Percentiles rank a stretch among this genome's conserved stretches.
phyloP scores from a whole-genome alignment of 139 green algal species.

The Trebouxia sp. region DNA sequence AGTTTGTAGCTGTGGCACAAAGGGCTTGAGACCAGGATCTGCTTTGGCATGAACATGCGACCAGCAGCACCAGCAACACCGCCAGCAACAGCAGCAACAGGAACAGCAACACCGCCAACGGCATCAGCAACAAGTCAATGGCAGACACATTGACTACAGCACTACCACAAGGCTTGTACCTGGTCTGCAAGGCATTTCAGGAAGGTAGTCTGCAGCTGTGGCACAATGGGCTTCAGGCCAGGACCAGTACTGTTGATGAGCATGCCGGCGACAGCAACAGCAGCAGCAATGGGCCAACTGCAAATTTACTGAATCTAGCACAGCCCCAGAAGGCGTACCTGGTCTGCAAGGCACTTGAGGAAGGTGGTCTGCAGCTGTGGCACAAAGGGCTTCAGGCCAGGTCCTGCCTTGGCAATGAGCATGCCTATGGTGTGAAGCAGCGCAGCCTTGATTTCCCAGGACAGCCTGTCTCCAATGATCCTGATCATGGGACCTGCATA shows the following conservation, averaged over 20 bases:
- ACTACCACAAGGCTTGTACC: too few relatives aligned
- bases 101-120: neutral
- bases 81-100: too few relatives aligned
- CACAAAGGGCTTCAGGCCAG: slow-evolving; percentile 92
- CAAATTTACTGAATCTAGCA: too few relatives aligned
- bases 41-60: slow-evolving; percentile 84
- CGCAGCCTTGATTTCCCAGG: slow-evolving; percentile 79
- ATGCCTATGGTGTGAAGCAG: slow-evolving; percentile 88
- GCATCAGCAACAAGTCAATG: too few relatives aligned
- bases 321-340: too few relatives aligned
- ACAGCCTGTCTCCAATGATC: slow-evolving; percentile 88
- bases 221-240: slow-evolving; percentile 91
- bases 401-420: slow-evolving; percentile 85
- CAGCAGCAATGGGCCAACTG: too few relatives aligned
- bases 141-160: too few relatives aligned
- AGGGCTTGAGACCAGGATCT: slow-evolving; percentile 88
- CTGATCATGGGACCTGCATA: slow-evolving; percentile 92
- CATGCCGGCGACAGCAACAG: slow-evolving; percentile 46
- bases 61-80: too few relatives aligned
- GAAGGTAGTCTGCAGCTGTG: slow-evolving; percentile 98
- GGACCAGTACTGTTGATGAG: slow-evolving; percentile 84
- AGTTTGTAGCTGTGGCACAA: slow-evolving; percentile 98
- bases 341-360: slow-evolving; percentile 93
- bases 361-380: slow-evolving; percentile 99
- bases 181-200: slow-evolving; percentile 92